Evolutionary conservation across 1,139 yeast genomes (phyloP), one percentile per base, ranked within the genome.

Genomic region (Geotrichum candidum): DNA sequence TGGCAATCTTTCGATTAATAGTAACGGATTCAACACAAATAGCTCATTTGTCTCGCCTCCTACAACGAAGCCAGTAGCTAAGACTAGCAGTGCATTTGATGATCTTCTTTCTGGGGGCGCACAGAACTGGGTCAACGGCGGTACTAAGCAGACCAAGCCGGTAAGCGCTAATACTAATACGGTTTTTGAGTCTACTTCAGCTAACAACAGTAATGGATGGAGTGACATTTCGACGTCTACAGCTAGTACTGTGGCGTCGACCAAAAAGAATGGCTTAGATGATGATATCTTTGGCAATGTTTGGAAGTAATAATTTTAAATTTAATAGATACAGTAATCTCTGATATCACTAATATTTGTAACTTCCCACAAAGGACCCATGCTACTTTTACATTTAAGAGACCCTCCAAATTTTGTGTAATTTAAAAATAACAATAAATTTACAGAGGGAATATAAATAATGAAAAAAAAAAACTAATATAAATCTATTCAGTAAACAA

Each of bases 241-340:
- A 35, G 45, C 45, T 11, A 35, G n/a, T 11, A 13, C 45, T 6
- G 45, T 35, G 45, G 45, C 13, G 13, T 11, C 45, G 15, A 35
- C 45, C n/a, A 54, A 54, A 25, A 31, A 38, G 6, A 55, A 55
- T 48, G 53, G 53, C n/a, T 10, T 46, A 1, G 57, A 73, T 80
- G 90, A 87, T 65, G 92, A 87, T 66, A 76, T 85, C 51, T 85
- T 85, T 72, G 82, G 82, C 61, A 84, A 84, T 70, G 91, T 87
- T 9, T 87, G 92, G 94, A 72, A 70, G 61, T 73, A 66, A 41
- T 41, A 13, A 41, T 41, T 6, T 3, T 35, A 35, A 13, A 6
- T 6, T 6, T 41, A 41, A 41, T 41, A 41, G n/a, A 13, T 6
- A 13, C 15, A 41, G 7, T 11, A 11, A 10, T 35, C 4, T 6